Percentiles rank a stretch among this genome's conserved stretches.
These are phyloP conservation scores for Physocladia obscura DNA, from an alignment of 192 early-diverging fungal genomes.

Conservation along the genomic window DNA sequence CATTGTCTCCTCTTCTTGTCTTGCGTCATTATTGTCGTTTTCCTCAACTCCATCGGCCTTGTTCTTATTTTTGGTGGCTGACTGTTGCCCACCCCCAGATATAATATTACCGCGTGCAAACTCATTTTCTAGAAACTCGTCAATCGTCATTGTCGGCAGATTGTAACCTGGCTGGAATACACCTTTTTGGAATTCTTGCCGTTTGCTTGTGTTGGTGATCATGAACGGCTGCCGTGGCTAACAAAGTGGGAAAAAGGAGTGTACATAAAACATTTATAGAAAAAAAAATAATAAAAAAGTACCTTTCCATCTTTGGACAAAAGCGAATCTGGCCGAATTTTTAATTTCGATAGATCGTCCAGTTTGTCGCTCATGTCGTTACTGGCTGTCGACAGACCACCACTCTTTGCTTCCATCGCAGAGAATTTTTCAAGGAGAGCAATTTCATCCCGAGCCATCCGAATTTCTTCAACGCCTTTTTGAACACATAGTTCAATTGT, in stretches of 20 bases:
- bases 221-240: constrained; percentile 80
- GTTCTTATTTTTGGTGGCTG: constrained; percentile 40
- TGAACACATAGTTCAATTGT: constrained; percentile 73
- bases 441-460: constrained; percentile 73
- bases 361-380: too few relatives aligned
- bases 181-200: constrained; percentile 68
- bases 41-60: constrained; percentile 64
- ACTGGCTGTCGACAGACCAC: constrained; percentile 13
- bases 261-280: constrained; percentile 8
- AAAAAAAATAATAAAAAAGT: too few relatives aligned
- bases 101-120: constrained; percentile 85
- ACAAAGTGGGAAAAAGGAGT: too few relatives aligned
- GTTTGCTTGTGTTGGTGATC: constrained; percentile 59
- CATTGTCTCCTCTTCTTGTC: constrained; percentile 76
- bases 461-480: constrained; percentile 68
- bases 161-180: constrained; percentile 85
- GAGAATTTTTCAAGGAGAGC: constrained; percentile 58
- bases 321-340: background rate
- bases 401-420: constrained; percentile 18
- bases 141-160: constrained; percentile 94
- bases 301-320: constrained; percentile 25
- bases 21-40: constrained; percentile 72
- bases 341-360: constrained; percentile 22
- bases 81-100: constrained; percentile 72
- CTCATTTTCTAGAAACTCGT: constrained; percentile 89